phyloP scores from a whole-genome alignment of 2,329 filamentous ascomycete genomes.

The Epichloe scottii region DNA sequence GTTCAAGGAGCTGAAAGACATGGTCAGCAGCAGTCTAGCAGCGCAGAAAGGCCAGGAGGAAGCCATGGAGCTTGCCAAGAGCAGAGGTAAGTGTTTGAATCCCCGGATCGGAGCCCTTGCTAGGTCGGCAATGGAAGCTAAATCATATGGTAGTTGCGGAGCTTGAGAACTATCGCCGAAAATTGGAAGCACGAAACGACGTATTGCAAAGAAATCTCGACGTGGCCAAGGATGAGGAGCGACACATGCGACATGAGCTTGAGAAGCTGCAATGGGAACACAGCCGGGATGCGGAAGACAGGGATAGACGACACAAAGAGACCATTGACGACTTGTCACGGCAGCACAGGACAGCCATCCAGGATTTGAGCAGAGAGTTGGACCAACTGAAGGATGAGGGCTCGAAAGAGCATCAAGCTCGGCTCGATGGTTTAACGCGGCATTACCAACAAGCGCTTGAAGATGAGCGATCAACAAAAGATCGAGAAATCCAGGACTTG shows the following conservation, averaged over 20 bases:
- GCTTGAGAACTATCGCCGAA: conserved; percentile 35
- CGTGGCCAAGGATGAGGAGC: conserved; percentile 22
- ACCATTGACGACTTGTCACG: conserved; percentile 21
- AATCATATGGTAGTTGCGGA: conserved; percentile 27
- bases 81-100: conserved; percentile 45
- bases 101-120: no score
- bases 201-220: conserved; percentile 53
- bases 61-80: conserved; percentile 60
- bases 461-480: conserved; percentile 44
- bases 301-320: conserved; percentile 27
- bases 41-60: conserved; percentile 63
- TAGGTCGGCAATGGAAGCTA: conserved; percentile 4
- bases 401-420: conserved; percentile 51
- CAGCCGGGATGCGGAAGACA: conserved; percentile 39
- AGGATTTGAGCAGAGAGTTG: conserved; percentile 33
- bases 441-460: conserved; percentile 53
- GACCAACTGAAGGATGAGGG: conserved; percentile 28
- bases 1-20: conserved; percentile 58
- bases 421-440: conserved; percentile 51
- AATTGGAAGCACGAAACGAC: conserved; percentile 33
- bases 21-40: conserved; percentile 55
- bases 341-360: conserved; percentile 21
- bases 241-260: conserved; percentile 22
- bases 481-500: conserved; percentile 54
- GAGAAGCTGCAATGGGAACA: conserved; percentile 26